Evolutionary conservation across 306 rosid species (phyloP).

Genomic region (Quercus cerris): DNA sequence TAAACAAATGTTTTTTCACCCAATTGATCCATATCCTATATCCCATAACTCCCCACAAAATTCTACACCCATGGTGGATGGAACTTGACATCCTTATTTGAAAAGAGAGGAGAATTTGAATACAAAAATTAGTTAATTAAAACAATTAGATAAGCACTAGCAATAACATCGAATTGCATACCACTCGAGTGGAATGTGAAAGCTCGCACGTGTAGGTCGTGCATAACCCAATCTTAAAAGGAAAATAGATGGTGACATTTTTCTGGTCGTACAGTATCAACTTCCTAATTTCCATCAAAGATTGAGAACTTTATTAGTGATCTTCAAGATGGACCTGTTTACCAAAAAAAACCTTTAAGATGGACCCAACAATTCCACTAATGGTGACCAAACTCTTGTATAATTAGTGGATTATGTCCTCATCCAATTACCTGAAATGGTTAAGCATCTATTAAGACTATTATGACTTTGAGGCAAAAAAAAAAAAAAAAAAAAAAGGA

Average conservation of each 20-base stretch:
- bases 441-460: not conserved
- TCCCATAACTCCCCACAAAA: too few species aligned
- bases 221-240: not conserved
- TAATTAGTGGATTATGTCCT: slow-evolving; percentile 14
- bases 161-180: not conserved
- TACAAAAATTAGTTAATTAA: not conserved
- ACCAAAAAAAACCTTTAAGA: not conserved
- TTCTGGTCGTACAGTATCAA: slow-evolving; percentile 16
- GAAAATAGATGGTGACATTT: slow-evolving; percentile 8
- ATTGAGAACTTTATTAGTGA: slow-evolving; percentile 11
- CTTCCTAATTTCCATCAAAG: slow-evolving; percentile 18
- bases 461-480: too few species aligned
- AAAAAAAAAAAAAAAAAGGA: too few species aligned
- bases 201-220: slow-evolving; percentile 8
- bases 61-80: too few species aligned
- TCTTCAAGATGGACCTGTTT: slow-evolving; percentile 13
- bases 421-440: slow-evolving; percentile 19
- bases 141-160: not conserved
- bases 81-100: too few species aligned
- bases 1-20: too few species aligned
- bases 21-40: too few species aligned
- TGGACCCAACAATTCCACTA: slow-evolving; percentile 22
- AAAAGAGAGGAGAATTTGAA: too few species aligned
- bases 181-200: not conserved
- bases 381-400: slow-evolving; percentile 3